Evolutionary conservation across 495 filamentous ascomycete genomes (phyloP), one percentile per base, ranked within the genome.

Genomic region (Penicillium longicatenatum): DNA sequence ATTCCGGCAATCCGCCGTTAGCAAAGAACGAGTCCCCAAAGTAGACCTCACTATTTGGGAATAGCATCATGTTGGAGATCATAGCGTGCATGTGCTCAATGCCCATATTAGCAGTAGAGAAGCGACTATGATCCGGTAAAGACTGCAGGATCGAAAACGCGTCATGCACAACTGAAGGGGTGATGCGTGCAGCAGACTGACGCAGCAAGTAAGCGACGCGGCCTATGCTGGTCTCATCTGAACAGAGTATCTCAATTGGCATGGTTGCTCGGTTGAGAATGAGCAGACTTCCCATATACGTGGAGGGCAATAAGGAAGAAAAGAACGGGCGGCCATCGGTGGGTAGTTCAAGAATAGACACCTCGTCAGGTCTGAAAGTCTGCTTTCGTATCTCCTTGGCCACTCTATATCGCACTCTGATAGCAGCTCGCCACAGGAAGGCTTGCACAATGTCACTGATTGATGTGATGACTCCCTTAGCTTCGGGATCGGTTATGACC

Each of bases 11-110:
- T 10, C 50, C 50, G 1, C 33, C 5, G 20, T 55, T 48, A 1
- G 42, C 52, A 48, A 55, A 55, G 42, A 55, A 48, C 24, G 52
- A 14, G 35, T 55, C 22, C 14, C 52, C 52, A 55, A 55, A 55
- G 29, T 29, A 47, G 37, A 48, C 29, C 29, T 55, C 52, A 30
- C 47, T 35, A 20, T 24, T 35, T 37, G 52, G 42, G 20, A 48
- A 55, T 11, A 55, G 52, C 52, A 55, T 55, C 52, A 55, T 55
- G 20, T 55, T 55, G 19, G 52, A 55, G 26, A 55, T 55, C 52
- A 55, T 55, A 24, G 52, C 52, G 47, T 55, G 52, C 52, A 55
- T 55, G 35, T 55, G 52, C 42, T 55, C 52, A 35, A 55, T 41
- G 1, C 52, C 52, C 52, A 55, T 55, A 16, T 55, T 55, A 29